Conservation (phyloP, 2,329 filamentous ascomycete genomes). For the Diplodia mutila region DNA sequence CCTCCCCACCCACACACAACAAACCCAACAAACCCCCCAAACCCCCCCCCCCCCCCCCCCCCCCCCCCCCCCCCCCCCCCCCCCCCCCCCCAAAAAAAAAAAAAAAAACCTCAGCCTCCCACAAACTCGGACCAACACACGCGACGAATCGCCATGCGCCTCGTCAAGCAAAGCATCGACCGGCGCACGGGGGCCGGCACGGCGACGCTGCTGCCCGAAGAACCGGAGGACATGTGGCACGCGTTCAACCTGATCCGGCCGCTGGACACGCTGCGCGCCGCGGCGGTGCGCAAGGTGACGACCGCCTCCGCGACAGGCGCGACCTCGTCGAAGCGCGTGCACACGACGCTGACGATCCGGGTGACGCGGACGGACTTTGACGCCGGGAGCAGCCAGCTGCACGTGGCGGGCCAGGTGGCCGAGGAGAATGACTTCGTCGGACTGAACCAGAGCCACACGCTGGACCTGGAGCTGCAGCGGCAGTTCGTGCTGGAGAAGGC, state of each 20-base stretch:
- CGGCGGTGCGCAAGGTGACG: slow-evolving; percentile 68
- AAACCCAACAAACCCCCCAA: too few species aligned
- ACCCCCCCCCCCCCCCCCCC: too few species aligned
- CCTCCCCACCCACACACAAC: too few species aligned
- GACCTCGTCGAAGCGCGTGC: slow-evolving; percentile 65
- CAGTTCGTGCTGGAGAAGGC: slow-evolving; percentile 88
- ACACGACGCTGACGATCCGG: slow-evolving; percentile 66
- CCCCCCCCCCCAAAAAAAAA: too few species aligned
- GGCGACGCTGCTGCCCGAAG: slow-evolving; percentile 70
- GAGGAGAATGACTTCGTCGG: slow-evolving; percentile 70
- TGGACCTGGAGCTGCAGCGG: slow-evolving; percentile 84
- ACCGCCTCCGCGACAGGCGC: slow-evolving; percentile 64
- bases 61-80: too few species aligned
- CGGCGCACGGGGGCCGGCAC: slow-evolving; percentile 65
- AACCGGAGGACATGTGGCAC: slow-evolving; percentile 81
- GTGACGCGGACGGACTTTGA: slow-evolving; percentile 72
- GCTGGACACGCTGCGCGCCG: slow-evolving; percentile 66
- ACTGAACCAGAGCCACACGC: slow-evolving; percentile 69
- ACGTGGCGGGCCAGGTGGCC: slow-evolving; percentile 68
- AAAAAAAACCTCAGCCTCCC: too few species aligned
- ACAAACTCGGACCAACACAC: background rate
- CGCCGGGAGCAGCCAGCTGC: slow-evolving; percentile 67
- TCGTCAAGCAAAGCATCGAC: slow-evolving; percentile 70
- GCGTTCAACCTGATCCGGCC: slow-evolving; percentile 73
- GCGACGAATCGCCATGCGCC: slow-evolving; percentile 56